Percentiles rank a stretch among this genome's conserved stretches.
Evolutionary conservation across 352 stramenopile species (phyloP).

Genomic region (Phytophthora pinifolia): DNA sequence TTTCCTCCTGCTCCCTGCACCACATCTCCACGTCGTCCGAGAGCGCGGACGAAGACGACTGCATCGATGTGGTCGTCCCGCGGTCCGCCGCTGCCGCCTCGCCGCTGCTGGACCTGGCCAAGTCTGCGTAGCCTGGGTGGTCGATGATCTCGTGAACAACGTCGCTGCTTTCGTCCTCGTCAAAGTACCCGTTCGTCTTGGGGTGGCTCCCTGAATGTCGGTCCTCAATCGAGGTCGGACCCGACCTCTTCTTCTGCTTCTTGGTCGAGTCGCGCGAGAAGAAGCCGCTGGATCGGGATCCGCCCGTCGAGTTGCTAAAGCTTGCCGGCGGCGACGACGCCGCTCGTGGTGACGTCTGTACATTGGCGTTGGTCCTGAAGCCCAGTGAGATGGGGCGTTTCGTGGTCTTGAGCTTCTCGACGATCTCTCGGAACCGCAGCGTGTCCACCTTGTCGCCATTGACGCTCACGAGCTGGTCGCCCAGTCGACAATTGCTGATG

Average conservation of each 20-base stretch:
- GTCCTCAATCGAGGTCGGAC: not conserved
- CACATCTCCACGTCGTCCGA: slow-evolving; percentile 81
- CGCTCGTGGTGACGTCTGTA: slow-evolving; percentile 60
- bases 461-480: slow-evolving; percentile 73
- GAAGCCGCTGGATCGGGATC: slow-evolving; percentile 16
- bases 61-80: slow-evolving; percentile 43
- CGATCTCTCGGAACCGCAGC: slow-evolving; percentile 68
- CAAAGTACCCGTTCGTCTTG: slow-evolving; percentile 12
- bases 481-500: slow-evolving; percentile 74
- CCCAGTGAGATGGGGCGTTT: slow-evolving; percentile 66
- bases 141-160: slow-evolving; percentile 25
- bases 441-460: slow-evolving; percentile 69
- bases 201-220: slow-evolving; percentile 15
- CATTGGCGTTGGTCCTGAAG: slow-evolving; percentile 68
- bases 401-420: slow-evolving; percentile 75
- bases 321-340: slow-evolving; percentile 11
- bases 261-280: slow-evolving; percentile 13
- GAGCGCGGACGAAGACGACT: slow-evolving; percentile 56
- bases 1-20: slow-evolving; percentile 82
- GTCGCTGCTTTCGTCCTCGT: slow-evolving; percentile 30
- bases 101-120: slow-evolving; percentile 10
- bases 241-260: slow-evolving; percentile 5
- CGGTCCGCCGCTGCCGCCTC: slow-evolving; percentile 28
- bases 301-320: slow-evolving; percentile 18
- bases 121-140: slow-evolving; percentile 17